Base-by-base conservation (phyloP, 345 rosid genomes). In the Boechera stricta region DNA sequence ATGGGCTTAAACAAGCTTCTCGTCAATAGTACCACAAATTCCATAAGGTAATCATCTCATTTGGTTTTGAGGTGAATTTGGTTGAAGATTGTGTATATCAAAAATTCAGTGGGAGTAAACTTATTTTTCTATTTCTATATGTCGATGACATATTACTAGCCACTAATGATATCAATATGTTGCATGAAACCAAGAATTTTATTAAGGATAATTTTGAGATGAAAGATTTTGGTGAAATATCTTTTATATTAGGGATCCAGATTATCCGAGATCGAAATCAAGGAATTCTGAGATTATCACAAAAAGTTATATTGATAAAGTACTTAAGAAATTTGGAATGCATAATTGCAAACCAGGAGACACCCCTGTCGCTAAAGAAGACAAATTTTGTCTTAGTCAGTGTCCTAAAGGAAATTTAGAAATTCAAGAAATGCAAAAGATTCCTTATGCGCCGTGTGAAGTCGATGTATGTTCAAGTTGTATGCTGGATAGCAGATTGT, bases 141-240 rank as follows among this genome's bases (percentile, higher is more conserved):
- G 53, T 48, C 9, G 39, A 36, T 36, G 39, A 36, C 39, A 6
- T 36, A 36, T 2, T 36, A 36, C 7, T 36, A 2, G 28, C 12
- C 68, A 64, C 53, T 6, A 64, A 28, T 4, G 7, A 28, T 64
- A 64, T 26, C 0, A 0, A 2, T 0, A 42, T 64, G 68, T 8
- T 64, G 24, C 7, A 2, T 28, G 7, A 64, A 0, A 26, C 68
- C 53, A 64, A 64, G 5, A 64, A 0, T 12, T 64, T 44, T 28
- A 1, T 38, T 49, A 49, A 49, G 5, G 26, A 6, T 6, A 18
- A 49, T 7, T 49, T 18, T 49, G 65, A 60, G n/a, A 9, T 60
- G 29, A 60, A 60, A 38, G 48, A 60, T 60, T 31, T 60, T 60
- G 12, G 53, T 64, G 68, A 64, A 2, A 4, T 24, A 64, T 64